phyloP scores from a whole-genome alignment of 768 basidiomycete genomes.

The Leucosporidium yakuticum region DNA sequence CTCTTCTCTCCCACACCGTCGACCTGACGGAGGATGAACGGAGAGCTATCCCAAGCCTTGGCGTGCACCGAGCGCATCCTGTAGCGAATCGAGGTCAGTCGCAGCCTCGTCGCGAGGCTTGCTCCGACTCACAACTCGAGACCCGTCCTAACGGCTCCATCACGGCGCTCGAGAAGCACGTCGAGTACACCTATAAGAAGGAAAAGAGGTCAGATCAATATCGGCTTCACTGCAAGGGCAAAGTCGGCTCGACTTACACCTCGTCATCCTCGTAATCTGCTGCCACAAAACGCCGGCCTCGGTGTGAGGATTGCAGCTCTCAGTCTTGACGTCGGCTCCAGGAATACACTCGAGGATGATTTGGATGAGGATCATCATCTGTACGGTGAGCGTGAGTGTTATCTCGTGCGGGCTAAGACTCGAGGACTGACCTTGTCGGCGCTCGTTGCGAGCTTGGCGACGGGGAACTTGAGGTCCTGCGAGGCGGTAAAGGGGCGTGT shows the following conservation, averaged over 20 bases:
- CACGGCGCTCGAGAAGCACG: slow-evolving; percentile 60
- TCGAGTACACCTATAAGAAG: slow-evolving; percentile 54
- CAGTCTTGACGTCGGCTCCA: slow-evolving; percentile 60
- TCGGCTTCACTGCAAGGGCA: too few species aligned
- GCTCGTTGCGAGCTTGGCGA: slow-evolving; percentile 69
- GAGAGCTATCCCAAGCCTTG: slow-evolving; percentile 86
- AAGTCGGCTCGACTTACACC: too few species aligned
- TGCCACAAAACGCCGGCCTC: not conserved
- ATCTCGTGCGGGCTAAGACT: not conserved
- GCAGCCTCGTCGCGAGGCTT: not conserved
- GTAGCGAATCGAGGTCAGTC: not conserved
- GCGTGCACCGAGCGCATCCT: slow-evolving; percentile 68
- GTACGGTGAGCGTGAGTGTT: not conserved
- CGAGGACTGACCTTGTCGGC: slow-evolving; percentile 60
- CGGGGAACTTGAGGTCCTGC: slow-evolving; percentile 70
- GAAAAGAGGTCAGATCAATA: too few species aligned
- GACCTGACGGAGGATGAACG: slow-evolving; percentile 76
- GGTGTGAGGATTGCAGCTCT: slow-evolving; percentile 55
- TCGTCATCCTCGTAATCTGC: slow-evolving; percentile 45
- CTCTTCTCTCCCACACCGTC: slow-evolving; percentile 81
- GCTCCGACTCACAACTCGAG: slow-evolving; percentile 60
- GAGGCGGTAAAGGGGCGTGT: slow-evolving; percentile 41
- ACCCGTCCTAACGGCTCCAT: slow-evolving; percentile 66
- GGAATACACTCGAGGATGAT: slow-evolving; percentile 39
- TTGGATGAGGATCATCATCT: slow-evolving; percentile 35